Base-by-base conservation (phyloP, 345 rosid genomes). In the Murraya paniculata region DNA sequence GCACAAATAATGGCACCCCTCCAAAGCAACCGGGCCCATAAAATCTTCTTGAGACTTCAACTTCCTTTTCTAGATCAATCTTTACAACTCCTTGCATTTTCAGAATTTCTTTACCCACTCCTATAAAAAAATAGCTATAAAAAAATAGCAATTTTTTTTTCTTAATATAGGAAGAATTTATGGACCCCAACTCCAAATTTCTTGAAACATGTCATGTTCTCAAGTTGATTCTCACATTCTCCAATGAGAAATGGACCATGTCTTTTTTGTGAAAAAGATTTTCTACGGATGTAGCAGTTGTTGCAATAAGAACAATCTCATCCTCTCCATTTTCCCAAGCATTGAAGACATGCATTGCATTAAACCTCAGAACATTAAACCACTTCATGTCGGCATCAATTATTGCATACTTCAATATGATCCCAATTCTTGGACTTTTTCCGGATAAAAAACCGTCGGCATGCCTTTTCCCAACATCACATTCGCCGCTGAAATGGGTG, bases 1-100 rank as follows among this genome's bases (percentile, higher is more conserved):
- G 19, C 16, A 84, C 84, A 19, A 80, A 80, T 4, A 70, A 71
- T 6, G 86, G 82, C 72, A 80, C 82, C 25, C 86, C 86, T 56
- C 84, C 86, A n/a, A 24, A 80, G 66, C 81, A 75, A 35, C 73
- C 71, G 4, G 33, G 50, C 28, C 65, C 83, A 39, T 77, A 83
- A 22, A 80, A 64, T 65, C 83, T 69, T 45, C 8, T 73, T 5
- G 79, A 68, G 9, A 80, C 79, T 48, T 80, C 84, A 0, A 56
- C 4, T n/a, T 74, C 78, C 1, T 27, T 75, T 35, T 74, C 79
- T 56, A 83, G 21, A 64, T 80, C 79, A 21, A 83, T 62, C 71
- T 80, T 83, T 64, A 73, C 86, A 10, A 76, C 50, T 4, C 86
- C 83, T 50, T 71, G 31, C 45, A 64, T 77, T 35, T 64, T 83